Evolutionary conservation across 495 filamentous ascomycete species (phyloP), one percentile per base, ranked within the genome.

Genomic region (Podospora comata): DNA sequence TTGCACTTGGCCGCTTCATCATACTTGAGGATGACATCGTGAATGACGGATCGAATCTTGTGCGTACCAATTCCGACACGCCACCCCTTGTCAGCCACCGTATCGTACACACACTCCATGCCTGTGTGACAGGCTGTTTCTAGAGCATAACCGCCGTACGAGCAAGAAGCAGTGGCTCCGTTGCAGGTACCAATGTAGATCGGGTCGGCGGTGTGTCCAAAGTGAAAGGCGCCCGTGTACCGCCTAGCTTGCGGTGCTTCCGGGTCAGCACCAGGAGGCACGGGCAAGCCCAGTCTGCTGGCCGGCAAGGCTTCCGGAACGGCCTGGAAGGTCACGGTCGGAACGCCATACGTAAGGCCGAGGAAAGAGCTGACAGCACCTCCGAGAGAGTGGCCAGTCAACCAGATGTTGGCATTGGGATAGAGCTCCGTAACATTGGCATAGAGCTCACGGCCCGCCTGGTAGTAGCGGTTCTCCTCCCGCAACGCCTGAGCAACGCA

Each of bases 131-230:
- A 99, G 44, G 89, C 85, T 19, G 92, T 90, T 77, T 99, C 94
- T 83, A 99, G 82, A 6, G 96, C 93, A 76, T 98, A 99, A 5
- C 95, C 95, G n/a, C 86, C 94, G 72, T 95, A 89, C 19, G 93
- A 93, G 76, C 95, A 99, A 6, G 86, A 85, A 15, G 94, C 92
- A 28, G 90, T 92, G 18, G 92, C 91, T 44, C 90, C 91, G 75
- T 96, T 97, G 78, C 95, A 99, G 11, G 90, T 90, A 32, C 95
- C 95, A 85, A 97, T 93, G 75, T 89, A 99, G 5, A 99, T 86
- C 0, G 95, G 95, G 79, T 99, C 95, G 7, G 96, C 95, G 5
- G 92, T 98, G 75, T 98, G 92, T 6, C 95, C 95, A 74, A 97
- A 92, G 79, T 99, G 96, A 72, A 87, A 96, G n/a, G 90, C 83